Conservation (phyloP, 164 flowering plant genomes). For the Platanus orientalis region DNA sequence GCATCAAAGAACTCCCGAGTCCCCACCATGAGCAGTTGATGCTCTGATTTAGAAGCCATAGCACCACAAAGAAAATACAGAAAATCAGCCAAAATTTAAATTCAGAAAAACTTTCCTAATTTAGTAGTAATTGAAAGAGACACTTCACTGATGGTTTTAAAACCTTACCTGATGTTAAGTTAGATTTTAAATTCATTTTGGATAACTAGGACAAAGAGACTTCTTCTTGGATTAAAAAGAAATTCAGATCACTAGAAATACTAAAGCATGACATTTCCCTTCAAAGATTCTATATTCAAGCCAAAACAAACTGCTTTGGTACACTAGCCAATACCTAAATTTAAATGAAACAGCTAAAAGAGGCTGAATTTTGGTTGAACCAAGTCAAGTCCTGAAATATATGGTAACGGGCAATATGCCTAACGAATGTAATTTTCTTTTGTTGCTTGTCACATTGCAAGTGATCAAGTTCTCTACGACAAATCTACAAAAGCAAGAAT, state of each 20-base stretch:
- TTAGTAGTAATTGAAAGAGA: not conserved
- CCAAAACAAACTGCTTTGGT: not conserved
- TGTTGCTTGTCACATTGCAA: too few relatives aligned
- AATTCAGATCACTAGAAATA: not conserved
- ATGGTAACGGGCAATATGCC: too few relatives aligned
- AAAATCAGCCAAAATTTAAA: slow-evolving; percentile 4
- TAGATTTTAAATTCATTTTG: not conserved
- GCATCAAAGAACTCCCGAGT: slow-evolving; percentile 27
- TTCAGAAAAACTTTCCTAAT: not conserved
- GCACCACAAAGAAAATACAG: slow-evolving; percentile 6
- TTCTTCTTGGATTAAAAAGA: not conserved
- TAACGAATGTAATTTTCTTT: too few relatives aligned
- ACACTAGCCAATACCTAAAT: too few relatives aligned
- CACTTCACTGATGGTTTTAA: not conserved
- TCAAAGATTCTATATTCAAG: not conserved
- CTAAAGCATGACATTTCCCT: not conserved
- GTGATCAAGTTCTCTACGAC: too few relatives aligned
- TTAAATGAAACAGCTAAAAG: not conserved
- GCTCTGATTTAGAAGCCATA: slow-evolving; percentile 16
- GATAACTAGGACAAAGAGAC: not conserved
- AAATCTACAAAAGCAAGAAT: too few relatives aligned
- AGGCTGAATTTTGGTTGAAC: not conserved
- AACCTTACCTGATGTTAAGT: not conserved
- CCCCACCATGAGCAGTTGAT: slow-evolving; percentile 23
- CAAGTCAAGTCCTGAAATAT: too few relatives aligned